Evolutionary conservation across 2,329 filamentous ascomycete genomes (phyloP).

Genomic region (Claviceps africana): DNA sequence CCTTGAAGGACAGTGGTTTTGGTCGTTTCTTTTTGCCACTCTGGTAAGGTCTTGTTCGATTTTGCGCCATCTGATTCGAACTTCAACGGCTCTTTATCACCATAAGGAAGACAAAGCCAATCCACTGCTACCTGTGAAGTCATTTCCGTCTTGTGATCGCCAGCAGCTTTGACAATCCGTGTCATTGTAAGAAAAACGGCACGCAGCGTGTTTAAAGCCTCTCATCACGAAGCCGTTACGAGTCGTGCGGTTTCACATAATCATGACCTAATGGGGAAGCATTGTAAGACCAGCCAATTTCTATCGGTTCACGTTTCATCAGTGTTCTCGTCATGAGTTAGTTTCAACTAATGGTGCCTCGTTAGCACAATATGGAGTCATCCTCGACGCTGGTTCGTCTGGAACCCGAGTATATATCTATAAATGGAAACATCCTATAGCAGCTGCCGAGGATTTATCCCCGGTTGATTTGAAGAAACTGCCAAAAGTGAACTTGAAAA

Average conservation of each 20-base stretch:
- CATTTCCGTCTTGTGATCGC: background rate
- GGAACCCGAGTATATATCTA: conserved; percentile 93
- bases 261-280: conserved; percentile 14
- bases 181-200: background rate
- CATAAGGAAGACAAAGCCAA: background rate
- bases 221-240: background rate
- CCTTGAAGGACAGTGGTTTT: no score
- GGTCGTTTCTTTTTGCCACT: no score
- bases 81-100: background rate
- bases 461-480: conserved; percentile 42
- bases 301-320: background rate
- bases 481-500: conserved; percentile 69
- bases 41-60: no score
- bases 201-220: background rate
- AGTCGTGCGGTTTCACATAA: background rate
- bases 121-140: background rate
- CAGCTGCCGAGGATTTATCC: conserved; percentile 40
- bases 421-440: conserved; percentile 69
- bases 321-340: background rate
- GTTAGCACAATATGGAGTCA: conserved; percentile 68
- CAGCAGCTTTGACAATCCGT: background rate
- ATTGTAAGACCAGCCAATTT: conserved; percentile 12
- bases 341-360: background rate
- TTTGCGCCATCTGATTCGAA: no score
- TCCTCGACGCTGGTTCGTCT: conserved; percentile 94